These are phyloP conservation scores for Cryptosporidium meleagridis DNA, from an alignment of 169 alveolate genomes.

Conservation along the genomic window DNA sequence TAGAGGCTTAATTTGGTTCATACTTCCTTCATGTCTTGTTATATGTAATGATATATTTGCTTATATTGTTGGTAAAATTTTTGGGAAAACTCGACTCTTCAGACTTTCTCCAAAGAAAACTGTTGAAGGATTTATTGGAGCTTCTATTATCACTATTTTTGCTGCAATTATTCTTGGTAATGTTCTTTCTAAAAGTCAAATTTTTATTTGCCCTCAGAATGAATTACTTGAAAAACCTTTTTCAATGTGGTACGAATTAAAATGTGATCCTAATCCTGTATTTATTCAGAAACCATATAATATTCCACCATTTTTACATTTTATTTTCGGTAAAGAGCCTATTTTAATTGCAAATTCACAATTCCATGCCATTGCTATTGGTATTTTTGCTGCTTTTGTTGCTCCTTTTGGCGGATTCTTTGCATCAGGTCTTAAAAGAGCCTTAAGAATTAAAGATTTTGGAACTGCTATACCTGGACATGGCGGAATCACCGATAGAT, in stretches of 20 bases:
- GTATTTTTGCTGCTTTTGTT: slow-evolving; percentile 94
- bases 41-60: slow-evolving; percentile 95
- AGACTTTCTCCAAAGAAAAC: slow-evolving; percentile 98
- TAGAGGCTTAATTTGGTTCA: slow-evolving; percentile 96
- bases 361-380: slow-evolving; percentile 92
- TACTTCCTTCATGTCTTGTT: slow-evolving; percentile 93
- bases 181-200: slow-evolving; percentile 80
- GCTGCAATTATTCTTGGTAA: slow-evolving; percentile 74
- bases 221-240: slow-evolving; percentile 79
- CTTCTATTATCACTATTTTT: slow-evolving; percentile 88
- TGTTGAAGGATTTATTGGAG: slow-evolving; percentile 97
- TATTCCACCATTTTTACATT: slow-evolving; percentile 74
- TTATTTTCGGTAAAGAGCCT: slow-evolving; percentile 21
- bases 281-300: slow-evolving; percentile 50
- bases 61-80: slow-evolving; percentile 93
- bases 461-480: slow-evolving; percentile 99
- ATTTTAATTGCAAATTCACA: slow-evolving; percentile 81
- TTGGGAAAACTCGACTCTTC: slow-evolving; percentile 94
- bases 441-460: slow-evolving; percentile 97
- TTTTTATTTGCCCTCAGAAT: slow-evolving; percentile 91
- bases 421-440: slow-evolving; percentile 99
- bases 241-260: slow-evolving; percentile 84
- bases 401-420: slow-evolving; percentile 99
- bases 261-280: slow-evolving; percentile 78
- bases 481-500: slow-evolving; percentile 99